Evolutionary conservation across 192 early-diverging fungal genomes (phyloP), one percentile per base, ranked within the genome.

Genomic region (Rhizophlyctis rosea): DNA sequence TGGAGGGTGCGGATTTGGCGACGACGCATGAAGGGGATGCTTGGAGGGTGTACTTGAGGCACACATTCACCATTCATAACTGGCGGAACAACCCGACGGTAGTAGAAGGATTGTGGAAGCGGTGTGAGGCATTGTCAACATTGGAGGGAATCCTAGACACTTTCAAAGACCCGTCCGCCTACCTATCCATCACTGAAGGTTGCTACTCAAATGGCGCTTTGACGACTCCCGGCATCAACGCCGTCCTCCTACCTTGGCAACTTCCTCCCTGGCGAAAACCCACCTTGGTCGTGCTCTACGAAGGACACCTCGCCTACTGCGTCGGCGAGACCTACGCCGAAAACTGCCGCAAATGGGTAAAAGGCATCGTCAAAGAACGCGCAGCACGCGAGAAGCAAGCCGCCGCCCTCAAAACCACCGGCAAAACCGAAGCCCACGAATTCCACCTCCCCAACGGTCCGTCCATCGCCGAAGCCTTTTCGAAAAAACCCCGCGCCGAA

Each of bases 141-240:
- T n/a, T 72, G 1, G 29, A 35, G 16, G 36, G 14, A n/a, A 34
- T 68, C 13, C 35, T 68, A n/a, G 44, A 52, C 2, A 35, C 64
- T 11, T 72, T 72, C 36, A 50, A 16, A 3, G 32, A 55, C 21
- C 28, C 64, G 1, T 16, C n/a, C 44, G 51, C 23, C 28, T 72
- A 36, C 32, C 31, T 58, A n/a, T 48, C 32, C 32, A 9, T 72
- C n/a, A 62, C 65, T 4, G 70, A 72, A 34, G 64, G 70, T 14
- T 72, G 70, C 34, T 72, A 72, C 53, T 72, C 70, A 1, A 24
- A 66, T 57, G 65, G 65, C 30, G 70, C 62, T 18, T 36, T 72
- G 23, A 55, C 65, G 21, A 21, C 39, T 7, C 64, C 64, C 14
- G 35, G 60, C 1, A 50, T 68, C 29, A 30, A 23, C 1, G 25